phyloP scores from a whole-genome alignment of 108 stramenopile species.

The Licmophora abbreviata region DNA sequence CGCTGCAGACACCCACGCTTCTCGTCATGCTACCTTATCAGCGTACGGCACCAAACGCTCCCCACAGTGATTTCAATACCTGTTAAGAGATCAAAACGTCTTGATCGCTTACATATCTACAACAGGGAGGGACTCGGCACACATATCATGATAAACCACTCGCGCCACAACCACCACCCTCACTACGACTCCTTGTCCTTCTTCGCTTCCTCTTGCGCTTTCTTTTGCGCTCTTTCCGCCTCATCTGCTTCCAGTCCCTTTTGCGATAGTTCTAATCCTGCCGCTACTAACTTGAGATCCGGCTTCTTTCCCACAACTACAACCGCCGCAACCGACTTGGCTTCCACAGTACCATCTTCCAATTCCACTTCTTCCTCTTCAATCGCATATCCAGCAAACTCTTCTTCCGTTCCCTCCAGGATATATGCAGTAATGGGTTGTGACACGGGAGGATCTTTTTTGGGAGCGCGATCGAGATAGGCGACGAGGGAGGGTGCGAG shows the following conservation, averaged over 20 bases:
- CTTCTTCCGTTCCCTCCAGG: slow-evolving; percentile 43
- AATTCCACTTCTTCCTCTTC: slow-evolving; percentile 57
- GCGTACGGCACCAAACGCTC: too few relatives aligned
- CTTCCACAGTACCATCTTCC: slow-evolving; percentile 33
- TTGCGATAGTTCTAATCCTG: slow-evolving; percentile 72
- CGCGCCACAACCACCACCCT: too few relatives aligned
- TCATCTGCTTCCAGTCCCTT: slow-evolving; percentile 76
- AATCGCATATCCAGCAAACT: slow-evolving; percentile 77
- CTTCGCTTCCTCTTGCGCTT: slow-evolving; percentile 26
- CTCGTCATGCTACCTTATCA: too few relatives aligned
- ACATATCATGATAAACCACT: too few relatives aligned
- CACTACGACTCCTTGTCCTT: slow-evolving; percentile 5
- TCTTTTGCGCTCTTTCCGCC: slow-evolving; percentile 60
- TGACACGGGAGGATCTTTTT: slow-evolving; percentile 46
- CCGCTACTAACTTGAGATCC: slow-evolving; percentile 55
- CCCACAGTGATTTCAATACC: too few relatives aligned
- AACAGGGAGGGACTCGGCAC: too few relatives aligned
- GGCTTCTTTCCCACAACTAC: slow-evolving; percentile 55
- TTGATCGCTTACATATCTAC: too few relatives aligned
- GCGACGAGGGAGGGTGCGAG: slow-evolving; percentile 67
- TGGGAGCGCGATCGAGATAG: slow-evolving; percentile 76
- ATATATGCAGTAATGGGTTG: slow-evolving; percentile 75
- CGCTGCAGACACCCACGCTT: too few relatives aligned
- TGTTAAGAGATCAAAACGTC: too few relatives aligned
- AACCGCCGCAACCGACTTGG: slow-evolving; percentile 75